Conservation (phyloP, 1,284 basidiomycete species). For the Laetiporus sulphureus region DNA sequence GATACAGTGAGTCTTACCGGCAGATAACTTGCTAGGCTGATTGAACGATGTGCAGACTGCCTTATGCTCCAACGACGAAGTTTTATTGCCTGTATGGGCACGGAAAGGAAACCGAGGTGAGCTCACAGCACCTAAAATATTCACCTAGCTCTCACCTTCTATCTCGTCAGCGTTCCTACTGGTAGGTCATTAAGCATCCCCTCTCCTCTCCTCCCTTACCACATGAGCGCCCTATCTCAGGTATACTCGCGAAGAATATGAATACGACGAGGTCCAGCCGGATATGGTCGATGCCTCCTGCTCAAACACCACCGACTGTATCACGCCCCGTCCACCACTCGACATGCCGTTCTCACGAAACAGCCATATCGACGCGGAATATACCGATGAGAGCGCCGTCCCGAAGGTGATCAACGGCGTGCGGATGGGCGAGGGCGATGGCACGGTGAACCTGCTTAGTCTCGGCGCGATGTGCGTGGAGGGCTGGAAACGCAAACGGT, state of each 20-base stretch:
- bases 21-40: no score
- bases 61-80: constrained; percentile 88
- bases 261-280: constrained; percentile 53
- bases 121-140: constrained; percentile 10
- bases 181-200: constrained; percentile 32
- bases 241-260: constrained; percentile 70
- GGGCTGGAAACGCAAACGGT: constrained; percentile 87
- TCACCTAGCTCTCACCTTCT: not conserved
- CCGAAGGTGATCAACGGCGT: constrained; percentile 82
- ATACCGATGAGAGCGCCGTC: constrained; percentile 54
- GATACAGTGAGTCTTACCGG: constrained; percentile 48
- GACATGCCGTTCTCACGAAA: constrained; percentile 54
- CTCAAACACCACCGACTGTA: constrained; percentile 30
- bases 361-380: constrained; percentile 82
- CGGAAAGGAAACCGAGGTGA: constrained; percentile 92
- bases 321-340: constrained; percentile 39
- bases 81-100: constrained; percentile 94
- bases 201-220: not conserved
- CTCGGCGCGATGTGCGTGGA: constrained; percentile 94
- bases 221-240: constrained; percentile 23
- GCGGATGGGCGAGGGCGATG: constrained; percentile 91
- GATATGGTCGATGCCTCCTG: constrained; percentile 42
- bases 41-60: constrained; percentile 45
- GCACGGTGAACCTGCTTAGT: constrained; percentile 87
- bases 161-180: constrained; percentile 63